Evolutionary conservation across 2,329 filamentous ascomycete genomes (phyloP).

Genomic region (Biscogniauxia mediterranea): DNA sequence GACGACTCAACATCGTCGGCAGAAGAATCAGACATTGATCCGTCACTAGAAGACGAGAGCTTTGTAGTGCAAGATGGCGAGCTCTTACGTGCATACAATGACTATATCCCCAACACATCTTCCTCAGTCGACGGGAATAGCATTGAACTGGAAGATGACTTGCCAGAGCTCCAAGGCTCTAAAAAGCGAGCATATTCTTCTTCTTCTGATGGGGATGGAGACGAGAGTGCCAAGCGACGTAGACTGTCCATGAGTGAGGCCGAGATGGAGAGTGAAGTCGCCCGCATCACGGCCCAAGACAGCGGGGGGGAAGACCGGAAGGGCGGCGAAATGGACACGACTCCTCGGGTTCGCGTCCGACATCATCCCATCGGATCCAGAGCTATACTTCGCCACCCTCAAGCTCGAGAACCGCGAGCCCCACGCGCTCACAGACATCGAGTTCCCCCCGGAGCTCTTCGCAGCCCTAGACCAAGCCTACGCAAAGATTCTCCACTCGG

Average conservation of each 20-base stretch:
- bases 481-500: background rate
- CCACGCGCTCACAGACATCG: background rate
- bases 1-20: background rate
- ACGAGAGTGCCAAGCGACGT: background rate
- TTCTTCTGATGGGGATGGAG: background rate
- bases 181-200: background rate
- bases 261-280: background rate
- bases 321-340: background rate
- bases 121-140: background rate
- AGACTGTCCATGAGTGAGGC: background rate
- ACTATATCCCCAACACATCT: background rate
- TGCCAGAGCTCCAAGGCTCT: background rate
- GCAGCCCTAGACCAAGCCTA: background rate
- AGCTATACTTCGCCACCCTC: background rate
- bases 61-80: background rate
- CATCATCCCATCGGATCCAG: background rate
- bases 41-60: background rate
- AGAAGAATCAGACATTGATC: background rate
- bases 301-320: background rate
- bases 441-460: background rate
- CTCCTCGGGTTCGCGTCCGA: background rate
- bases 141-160: background rate
- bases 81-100: background rate
- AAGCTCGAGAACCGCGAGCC: background rate
- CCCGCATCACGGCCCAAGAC: background rate